Evolutionary conservation across 140 eudicot species (phyloP).

Genomic region (Flaveria floridana): DNA sequence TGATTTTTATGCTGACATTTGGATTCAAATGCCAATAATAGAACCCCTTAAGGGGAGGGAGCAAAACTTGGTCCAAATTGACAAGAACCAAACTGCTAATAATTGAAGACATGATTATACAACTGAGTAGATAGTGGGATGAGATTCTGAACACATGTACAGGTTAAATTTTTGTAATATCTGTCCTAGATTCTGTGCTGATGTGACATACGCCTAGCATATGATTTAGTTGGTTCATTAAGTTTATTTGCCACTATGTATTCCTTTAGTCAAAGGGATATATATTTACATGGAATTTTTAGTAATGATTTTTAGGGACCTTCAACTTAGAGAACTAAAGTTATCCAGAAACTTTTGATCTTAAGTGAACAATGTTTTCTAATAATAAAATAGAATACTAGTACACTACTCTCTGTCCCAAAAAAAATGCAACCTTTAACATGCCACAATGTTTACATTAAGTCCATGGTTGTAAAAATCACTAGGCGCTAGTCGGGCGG

Average conservation of each 20-base stretch:
- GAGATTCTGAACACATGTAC: not conserved
- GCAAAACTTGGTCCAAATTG: not conserved
- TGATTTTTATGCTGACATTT: not conserved
- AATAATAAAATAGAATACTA: not conserved
- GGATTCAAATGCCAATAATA: not conserved
- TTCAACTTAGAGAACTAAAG: not conserved
- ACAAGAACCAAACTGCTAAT: not conserved
- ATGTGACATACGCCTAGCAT: not conserved
- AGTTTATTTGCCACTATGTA: not conserved
- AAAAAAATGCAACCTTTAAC: not conserved
- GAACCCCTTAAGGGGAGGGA: not conserved
- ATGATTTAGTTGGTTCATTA: not conserved
- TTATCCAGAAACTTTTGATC: not conserved
- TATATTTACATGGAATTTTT: too few species aligned
- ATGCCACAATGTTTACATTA: not conserved
- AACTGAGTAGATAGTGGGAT: conserved; percentile 1
- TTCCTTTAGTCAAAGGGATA: not conserved
- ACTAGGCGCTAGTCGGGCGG: too few species aligned
- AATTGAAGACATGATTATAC: not conserved
- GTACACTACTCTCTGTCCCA: not conserved
- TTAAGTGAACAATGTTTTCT: not conserved
- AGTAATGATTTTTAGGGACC: not conserved
- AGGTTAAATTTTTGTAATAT: not conserved
- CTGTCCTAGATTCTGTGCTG: not conserved
- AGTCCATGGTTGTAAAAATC: too few species aligned